Evolutionary conservation across 2,329 filamentous ascomycete genomes (phyloP).

Genomic region (Tympanopsis confertula): DNA sequence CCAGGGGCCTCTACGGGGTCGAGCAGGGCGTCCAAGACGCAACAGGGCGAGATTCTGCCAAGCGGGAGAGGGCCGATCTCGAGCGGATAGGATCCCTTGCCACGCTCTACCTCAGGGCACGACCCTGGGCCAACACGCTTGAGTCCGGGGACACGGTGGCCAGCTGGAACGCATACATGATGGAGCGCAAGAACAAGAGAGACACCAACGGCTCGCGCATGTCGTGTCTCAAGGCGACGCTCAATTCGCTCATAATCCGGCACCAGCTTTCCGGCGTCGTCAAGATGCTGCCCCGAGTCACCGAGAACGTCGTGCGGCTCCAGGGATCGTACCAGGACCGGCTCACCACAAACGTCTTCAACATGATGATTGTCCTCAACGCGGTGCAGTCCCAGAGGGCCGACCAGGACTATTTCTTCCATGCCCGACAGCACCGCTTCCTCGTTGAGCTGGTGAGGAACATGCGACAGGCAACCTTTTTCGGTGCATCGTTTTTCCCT

Average conservation of each 20-base stretch:
- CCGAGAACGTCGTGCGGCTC: slow-evolving; percentile 61
- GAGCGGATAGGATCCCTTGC: slow-evolving; percentile 56
- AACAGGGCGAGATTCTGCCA: slow-evolving; percentile 5
- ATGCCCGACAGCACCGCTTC: slow-evolving; percentile 57
- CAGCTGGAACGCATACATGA: slow-evolving; percentile 65
- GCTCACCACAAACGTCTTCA: slow-evolving; percentile 72
- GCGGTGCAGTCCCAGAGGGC: slow-evolving; percentile 76
- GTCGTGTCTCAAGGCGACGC: slow-evolving; percentile 52
- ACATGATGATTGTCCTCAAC: slow-evolving; percentile 75
- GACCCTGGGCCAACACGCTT: slow-evolving; percentile 63
- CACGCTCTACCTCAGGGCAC: slow-evolving; percentile 60
- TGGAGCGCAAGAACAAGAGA: slow-evolving; percentile 38
- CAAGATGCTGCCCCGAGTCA: slow-evolving; percentile 57
- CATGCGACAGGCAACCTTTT: slow-evolving; percentile 73
- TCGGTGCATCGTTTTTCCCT: slow-evolving; percentile 68
- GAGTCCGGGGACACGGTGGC: slow-evolving; percentile 44
- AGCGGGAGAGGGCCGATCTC: slow-evolving; percentile 50
- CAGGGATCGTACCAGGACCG: slow-evolving; percentile 79
- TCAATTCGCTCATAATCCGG: slow-evolving; percentile 74
- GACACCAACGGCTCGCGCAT: slow-evolving; percentile 43
- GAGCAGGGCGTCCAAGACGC: slow-evolving; percentile 22
- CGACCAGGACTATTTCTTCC: slow-evolving; percentile 82
- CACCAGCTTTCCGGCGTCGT: slow-evolving; percentile 65
- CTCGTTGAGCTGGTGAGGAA: slow-evolving; percentile 64
- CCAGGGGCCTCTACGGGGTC: slow-evolving; percentile 69